These are phyloP conservation scores for Russula sp. DNA, from an alignment of 768 basidiomycete species.

Conservation along the genomic window DNA sequence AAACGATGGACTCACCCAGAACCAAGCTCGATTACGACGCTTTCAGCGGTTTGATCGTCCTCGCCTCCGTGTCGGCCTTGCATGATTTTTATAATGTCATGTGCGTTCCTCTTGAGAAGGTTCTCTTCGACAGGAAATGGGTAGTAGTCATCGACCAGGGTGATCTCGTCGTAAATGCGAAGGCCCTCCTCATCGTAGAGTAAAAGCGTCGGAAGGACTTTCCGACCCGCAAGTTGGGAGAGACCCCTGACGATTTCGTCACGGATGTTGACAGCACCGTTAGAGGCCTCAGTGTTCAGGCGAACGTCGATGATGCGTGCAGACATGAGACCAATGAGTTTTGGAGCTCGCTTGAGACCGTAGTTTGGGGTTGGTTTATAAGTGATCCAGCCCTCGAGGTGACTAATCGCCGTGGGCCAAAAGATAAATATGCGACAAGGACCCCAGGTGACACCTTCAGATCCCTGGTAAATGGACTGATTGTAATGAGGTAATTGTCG, in stretches of 20 bases:
- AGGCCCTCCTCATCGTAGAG: conserved; percentile 86
- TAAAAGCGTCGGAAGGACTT: conserved; percentile 70
- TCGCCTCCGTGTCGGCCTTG: conserved; percentile 35
- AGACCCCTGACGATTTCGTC: conserved; percentile 51
- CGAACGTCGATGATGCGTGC: conserved; percentile 46
- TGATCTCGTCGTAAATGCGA: conserved; percentile 79
- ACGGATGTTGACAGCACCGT: conserved; percentile 29
- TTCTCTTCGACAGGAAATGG: conserved; percentile 83
- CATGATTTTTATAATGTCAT: conserved; percentile 72
- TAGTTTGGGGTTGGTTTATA: neutral
- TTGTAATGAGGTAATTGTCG: neutral
- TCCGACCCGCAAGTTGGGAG: conserved; percentile 43
- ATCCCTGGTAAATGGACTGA: neutral
- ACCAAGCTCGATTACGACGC: conserved; percentile 82
- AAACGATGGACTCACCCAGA: conserved; percentile 63
- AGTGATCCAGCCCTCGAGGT: neutral
- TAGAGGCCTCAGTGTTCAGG: conserved; percentile 29
- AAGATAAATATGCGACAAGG: neutral
- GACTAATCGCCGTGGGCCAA: neutral
- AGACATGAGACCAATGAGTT: conserved; percentile 11
- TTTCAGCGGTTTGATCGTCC: conserved; percentile 29
- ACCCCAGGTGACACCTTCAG: conserved; percentile 1
- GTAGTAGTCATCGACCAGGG: conserved; percentile 77
- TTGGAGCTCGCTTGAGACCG: neutral
- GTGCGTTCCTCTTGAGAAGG: conserved; percentile 64